Base-by-base conservation (phyloP, 1,284 basidiomycete species). In the Trametes polyzona region DNA sequence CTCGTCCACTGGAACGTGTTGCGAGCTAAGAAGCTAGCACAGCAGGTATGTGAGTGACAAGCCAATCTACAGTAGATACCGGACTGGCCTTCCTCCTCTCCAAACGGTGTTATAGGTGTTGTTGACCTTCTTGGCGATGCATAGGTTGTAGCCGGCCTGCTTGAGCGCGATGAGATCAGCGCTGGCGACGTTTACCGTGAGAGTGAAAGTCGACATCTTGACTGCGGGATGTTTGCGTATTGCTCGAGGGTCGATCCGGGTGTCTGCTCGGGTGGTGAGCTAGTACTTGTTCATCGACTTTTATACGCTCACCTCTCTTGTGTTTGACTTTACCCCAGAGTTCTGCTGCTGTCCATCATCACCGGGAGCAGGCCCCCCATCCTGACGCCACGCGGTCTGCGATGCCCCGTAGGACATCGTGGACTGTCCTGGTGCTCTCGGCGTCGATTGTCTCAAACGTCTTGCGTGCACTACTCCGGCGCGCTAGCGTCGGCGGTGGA, bases 121-220 rank as follows among this genome's bases (percentile, higher is more conserved):
- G 44, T 47, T 35, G 32, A 47, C 44, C 33, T 36, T 47, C 21
- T 47, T 47, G 6, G 44, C 44, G 14, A 47, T 47, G 32, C 44
- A 47, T 3, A 47, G 33, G 11, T 47, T 47, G 32, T 47, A 47
- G 12, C 32, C 32, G 3, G 11, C 32, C 8, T 21, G 4, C 32
- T 35, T 35, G 11, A 47, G 32, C 0, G 44, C 32, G 5, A 4
- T 26, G 21, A 35, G 9, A 23, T 47, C 44, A 16, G 17, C 21
- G 14, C 12, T 26, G 23, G 10, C 23, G 32, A 47, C n/a, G 44
- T 36, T 47, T 1, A 47, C 44, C 12, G 44, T 47, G 21, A 47
- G 44, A 36, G 30, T 35, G 21, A 24, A 47, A 3, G 32, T 47
- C 14, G 33, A 11, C 32, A 35, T 47, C 6, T 14, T 16, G 30